Conservation (phyloP, 805 yeast genomes). For the Hanseniaspora thailandica region DNA sequence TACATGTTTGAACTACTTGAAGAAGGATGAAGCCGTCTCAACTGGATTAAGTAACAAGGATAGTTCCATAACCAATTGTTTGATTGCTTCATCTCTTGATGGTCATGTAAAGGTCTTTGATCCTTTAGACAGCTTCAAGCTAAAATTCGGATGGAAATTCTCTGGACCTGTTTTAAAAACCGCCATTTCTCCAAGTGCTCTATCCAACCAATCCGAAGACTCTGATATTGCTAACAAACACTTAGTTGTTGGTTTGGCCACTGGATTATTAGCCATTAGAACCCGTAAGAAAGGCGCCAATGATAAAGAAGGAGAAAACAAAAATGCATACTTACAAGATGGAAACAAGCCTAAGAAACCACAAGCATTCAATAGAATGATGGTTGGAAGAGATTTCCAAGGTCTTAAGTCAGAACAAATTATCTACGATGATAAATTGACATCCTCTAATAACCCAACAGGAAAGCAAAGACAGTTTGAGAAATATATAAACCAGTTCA, state of each 20-base stretch:
- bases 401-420: conserved; percentile 73
- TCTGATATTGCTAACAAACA: conserved; percentile 41
- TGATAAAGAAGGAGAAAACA: conserved; percentile 24
- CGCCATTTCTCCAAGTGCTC: conserved; percentile 71
- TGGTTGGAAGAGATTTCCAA: conserved; percentile 80
- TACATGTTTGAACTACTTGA: conserved; percentile 47
- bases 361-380: conserved; percentile 63
- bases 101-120: conserved; percentile 96
- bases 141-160: conserved; percentile 93
- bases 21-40: conserved; percentile 21
- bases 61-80: conserved; percentile 32
- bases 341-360: conserved; percentile 26
- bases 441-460: conserved; percentile 26
- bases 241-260: conserved; percentile 80
- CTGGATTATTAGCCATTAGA: conserved; percentile 79
- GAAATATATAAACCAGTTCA: conserved; percentile 69
- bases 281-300: conserved; percentile 59
- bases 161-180: conserved; percentile 86
- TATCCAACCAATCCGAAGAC: conserved; percentile 10
- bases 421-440: conserved; percentile 47
- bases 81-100: conserved; percentile 87
- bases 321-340: neutral
- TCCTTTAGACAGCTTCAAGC: conserved; percentile 65
- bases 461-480: conserved; percentile 75
- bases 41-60: conserved; percentile 1